Evolutionary conservation across 2,329 filamentous ascomycete species (phyloP).

Genomic region (Nothomitra cinnamomea): DNA sequence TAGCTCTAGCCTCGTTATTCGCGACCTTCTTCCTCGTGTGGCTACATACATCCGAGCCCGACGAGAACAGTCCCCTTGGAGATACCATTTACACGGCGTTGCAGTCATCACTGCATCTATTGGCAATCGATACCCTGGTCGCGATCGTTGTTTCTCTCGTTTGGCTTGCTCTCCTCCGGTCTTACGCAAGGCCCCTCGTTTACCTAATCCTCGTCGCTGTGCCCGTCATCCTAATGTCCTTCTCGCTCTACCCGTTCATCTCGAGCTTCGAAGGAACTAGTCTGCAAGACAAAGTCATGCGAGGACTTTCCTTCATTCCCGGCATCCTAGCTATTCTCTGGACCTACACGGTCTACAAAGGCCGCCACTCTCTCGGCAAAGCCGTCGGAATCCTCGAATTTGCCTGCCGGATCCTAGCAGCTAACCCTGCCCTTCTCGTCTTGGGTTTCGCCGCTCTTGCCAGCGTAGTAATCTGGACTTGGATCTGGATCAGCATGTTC

Average conservation of each 20-base stretch:
- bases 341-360: conserved; percentile 68
- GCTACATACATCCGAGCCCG: conserved; percentile 64
- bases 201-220: conserved; percentile 67
- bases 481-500: conserved; percentile 95
- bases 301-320: conserved; percentile 68
- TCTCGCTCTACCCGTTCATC: conserved; percentile 80
- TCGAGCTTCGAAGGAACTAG: conserved; percentile 74
- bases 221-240: conserved; percentile 71
- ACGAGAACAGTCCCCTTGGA: conserved; percentile 53
- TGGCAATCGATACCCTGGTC: conserved; percentile 83
- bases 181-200: conserved; percentile 74
- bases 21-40: conserved; percentile 81
- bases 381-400: conserved; percentile 87
- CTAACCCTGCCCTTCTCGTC: conserved; percentile 65
- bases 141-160: conserved; percentile 72
- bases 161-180: conserved; percentile 77
- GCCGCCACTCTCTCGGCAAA: conserved; percentile 62
- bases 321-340: conserved; percentile 57
- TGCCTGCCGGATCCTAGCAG: conserved; percentile 68
- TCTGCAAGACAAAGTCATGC: conserved; percentile 78
- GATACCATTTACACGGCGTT: conserved; percentile 91
- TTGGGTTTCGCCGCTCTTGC: conserved; percentile 67
- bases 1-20: conserved; percentile 66
- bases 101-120: conserved; percentile 70
- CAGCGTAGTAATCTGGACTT: conserved; percentile 74